phyloP scores from a whole-genome alignment of 352 stramenopile species.

The Peronospora belbahrii region DNA sequence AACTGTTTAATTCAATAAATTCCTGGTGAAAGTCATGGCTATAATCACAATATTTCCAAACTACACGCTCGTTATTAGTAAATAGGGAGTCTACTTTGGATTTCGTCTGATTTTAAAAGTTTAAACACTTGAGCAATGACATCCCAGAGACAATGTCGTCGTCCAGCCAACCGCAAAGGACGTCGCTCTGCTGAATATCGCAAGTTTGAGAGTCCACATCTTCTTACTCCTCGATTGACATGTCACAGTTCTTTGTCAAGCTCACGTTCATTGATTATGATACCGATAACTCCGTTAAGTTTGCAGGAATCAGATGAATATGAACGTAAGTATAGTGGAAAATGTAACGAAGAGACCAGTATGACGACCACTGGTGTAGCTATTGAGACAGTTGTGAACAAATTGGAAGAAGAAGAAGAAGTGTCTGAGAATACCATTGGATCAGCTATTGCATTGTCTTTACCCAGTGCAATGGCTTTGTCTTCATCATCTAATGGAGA shows the following conservation, averaged over 20 bases:
- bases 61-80: too few species aligned
- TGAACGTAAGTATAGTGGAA: not conserved
- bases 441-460: not conserved
- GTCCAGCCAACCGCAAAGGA: constrained; percentile 16
- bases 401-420: too few species aligned
- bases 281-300: not conserved
- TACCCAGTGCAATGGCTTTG: not conserved
- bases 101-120: not conserved
- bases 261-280: not conserved
- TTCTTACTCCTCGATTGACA: constrained; percentile 3
- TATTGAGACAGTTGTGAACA: constrained; percentile 5
- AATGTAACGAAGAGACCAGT: not conserved
- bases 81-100: not conserved
- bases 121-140: constrained; percentile 7
- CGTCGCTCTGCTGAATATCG: constrained; percentile 13
- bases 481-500: too few species aligned
- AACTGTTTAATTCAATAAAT: too few species aligned
- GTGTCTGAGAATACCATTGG: not conserved
- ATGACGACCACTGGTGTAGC: not conserved
- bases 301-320: not conserved
- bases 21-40: too few species aligned
- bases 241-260: not conserved
- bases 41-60: too few species aligned
- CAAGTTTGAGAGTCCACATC: constrained; percentile 14
- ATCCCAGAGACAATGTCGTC: constrained; percentile 7